These are phyloP conservation scores for Mallotus japonicus DNA, from an alignment of 441 rosid genomes.

Conservation along the genomic window DNA sequence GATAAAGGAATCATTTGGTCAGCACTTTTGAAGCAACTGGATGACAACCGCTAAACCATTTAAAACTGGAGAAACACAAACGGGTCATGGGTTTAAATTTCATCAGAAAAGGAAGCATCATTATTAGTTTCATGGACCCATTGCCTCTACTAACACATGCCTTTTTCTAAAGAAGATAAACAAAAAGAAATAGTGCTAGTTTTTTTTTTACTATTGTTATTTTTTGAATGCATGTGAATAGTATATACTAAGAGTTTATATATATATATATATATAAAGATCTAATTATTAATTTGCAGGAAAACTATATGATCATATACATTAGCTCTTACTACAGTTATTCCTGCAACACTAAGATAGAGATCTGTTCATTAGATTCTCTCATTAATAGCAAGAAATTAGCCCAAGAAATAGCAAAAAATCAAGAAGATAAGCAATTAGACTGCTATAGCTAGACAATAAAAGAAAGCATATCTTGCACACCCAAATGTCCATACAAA, in stretches of 20 bases:
- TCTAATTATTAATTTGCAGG: no score
- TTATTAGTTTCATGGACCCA: conserved; percentile 34
- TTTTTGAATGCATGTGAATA: background rate
- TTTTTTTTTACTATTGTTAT: background rate
- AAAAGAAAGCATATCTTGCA: background rate
- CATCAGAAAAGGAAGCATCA: conserved; percentile 24
- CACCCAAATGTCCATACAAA: background rate
- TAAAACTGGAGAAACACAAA: conserved; percentile 12
- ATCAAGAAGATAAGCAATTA: background rate
- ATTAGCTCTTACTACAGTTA: background rate
- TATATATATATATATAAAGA: no score
- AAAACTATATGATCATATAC: background rate
- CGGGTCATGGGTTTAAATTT: conserved; percentile 12
- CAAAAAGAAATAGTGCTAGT: background rate
- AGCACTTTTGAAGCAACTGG: conserved; percentile 34
- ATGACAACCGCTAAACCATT: conserved; percentile 32
- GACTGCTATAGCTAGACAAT: background rate
- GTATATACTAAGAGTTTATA: background rate
- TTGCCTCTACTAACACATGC: background rate
- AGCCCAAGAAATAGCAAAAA: background rate
- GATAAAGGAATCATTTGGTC: conserved; percentile 30
- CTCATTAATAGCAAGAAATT: background rate
- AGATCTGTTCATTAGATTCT: background rate
- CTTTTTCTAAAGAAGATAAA: background rate
- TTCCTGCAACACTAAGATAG: conserved; percentile 6